Percentiles rank a stretch among this genome's conserved stretches.
Conservation (phyloP, 768 basidiomycete species). For the Sarcodon aspratus region DNA sequence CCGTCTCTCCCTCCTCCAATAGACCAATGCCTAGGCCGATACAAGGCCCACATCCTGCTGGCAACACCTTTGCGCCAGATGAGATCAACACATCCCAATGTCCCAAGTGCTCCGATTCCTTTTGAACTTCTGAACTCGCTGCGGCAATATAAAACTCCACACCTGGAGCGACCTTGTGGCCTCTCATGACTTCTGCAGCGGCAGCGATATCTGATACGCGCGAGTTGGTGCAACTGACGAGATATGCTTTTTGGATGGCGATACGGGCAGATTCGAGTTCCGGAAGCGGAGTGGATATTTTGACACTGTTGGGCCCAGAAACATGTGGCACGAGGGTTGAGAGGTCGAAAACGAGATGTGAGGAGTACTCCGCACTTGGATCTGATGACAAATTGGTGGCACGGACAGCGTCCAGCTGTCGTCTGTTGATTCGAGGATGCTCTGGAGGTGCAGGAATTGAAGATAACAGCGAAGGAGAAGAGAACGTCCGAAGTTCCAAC, state of each 20-base stretch:
- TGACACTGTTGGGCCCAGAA: conserved; percentile 97
- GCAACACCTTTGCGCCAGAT: conserved; percentile 88
- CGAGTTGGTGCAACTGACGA: conserved; percentile 97
- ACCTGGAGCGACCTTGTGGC: conserved; percentile 69
- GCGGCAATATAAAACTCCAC: conserved; percentile 98
- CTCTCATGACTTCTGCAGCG: conserved; percentile 82
- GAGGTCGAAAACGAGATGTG: conserved; percentile 85
- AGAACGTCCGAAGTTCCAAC: conserved; percentile 69
- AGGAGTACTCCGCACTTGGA: conserved; percentile 65
- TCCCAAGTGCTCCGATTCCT: conserved; percentile 74
- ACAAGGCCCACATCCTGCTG: conserved; percentile 96
- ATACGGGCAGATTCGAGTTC: conserved; percentile 64
- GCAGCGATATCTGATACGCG: conserved; percentile 90
- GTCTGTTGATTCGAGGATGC: conserved; percentile 80
- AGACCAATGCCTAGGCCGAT: conserved; percentile 92
- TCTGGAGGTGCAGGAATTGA: conserved; percentile 61
- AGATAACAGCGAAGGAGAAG: conserved; percentile 29
- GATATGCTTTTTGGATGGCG: conserved; percentile 92
- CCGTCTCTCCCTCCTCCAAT: conserved; percentile 87
- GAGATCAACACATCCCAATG: conserved; percentile 81
- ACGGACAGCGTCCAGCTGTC: conserved; percentile 57
- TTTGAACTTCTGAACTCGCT: conserved; percentile 85
- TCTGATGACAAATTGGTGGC: conserved; percentile 53
- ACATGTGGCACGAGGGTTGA: conserved; percentile 92
- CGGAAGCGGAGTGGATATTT: conserved; percentile 88